phyloP scores from a whole-genome alignment of 192 early-diverging fungal genomes.

The Entomortierella chlamydospora region DNA sequence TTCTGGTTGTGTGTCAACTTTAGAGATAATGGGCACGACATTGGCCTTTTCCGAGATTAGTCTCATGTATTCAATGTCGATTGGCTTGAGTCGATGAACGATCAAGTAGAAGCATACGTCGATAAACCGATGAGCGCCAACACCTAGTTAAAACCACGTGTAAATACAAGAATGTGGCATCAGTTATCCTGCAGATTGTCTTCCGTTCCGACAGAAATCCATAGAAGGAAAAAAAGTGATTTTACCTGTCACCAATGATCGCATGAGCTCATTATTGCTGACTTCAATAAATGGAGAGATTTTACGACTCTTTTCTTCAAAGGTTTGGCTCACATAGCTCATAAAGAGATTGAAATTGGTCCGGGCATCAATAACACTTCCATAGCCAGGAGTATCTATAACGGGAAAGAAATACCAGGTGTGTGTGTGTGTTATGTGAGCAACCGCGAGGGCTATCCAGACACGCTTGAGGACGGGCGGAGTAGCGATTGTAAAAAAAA shows the following conservation, averaged over 20 bases:
- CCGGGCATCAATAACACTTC: slow-evolving; percentile 47
- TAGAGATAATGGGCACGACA: slow-evolving; percentile 75
- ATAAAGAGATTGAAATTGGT: slow-evolving; percentile 50
- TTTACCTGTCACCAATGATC: slow-evolving; percentile 49
- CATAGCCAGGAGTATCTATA: slow-evolving; percentile 52
- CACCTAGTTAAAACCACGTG: slow-evolving; percentile 41
- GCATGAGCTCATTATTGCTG: slow-evolving; percentile 52
- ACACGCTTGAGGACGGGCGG: too few species aligned
- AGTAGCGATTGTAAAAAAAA: too few species aligned
- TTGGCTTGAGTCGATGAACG: slow-evolving; percentile 70
- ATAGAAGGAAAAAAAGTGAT: not conserved
- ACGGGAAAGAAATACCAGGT: not conserved
- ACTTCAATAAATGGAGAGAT: slow-evolving; percentile 52
- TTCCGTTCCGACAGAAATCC: too few species aligned
- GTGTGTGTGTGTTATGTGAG: not conserved
- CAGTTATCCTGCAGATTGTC: too few species aligned
- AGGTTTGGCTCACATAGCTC: slow-evolving; percentile 39
- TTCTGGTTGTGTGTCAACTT: slow-evolving; percentile 66
- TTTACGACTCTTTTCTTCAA: slow-evolving; percentile 49
- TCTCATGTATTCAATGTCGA: slow-evolving; percentile 80
- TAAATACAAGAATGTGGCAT: too few species aligned
- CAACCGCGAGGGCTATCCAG: too few species aligned
- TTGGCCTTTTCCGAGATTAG: slow-evolving; percentile 63
- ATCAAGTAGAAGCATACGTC: slow-evolving; percentile 65
- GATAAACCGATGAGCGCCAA: slow-evolving; percentile 54